Percentiles rank a stretch among this genome's conserved stretches.
Evolutionary conservation across 2,329 filamentous ascomycete genomes (phyloP).

Genomic region (Penicillium decumbens): DNA sequence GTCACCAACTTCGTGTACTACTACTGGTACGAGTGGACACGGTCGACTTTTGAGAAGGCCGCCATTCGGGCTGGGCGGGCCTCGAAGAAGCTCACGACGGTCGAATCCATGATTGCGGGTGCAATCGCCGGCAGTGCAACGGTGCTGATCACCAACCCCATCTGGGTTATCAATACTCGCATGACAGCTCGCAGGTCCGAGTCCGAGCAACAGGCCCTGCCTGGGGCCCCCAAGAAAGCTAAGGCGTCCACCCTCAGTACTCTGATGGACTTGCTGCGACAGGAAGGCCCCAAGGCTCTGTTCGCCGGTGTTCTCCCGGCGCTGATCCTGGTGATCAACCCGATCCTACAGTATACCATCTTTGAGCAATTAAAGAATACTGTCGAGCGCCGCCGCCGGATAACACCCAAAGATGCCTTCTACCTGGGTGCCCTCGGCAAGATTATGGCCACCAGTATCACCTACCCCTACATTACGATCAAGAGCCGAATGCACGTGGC

Average conservation of each 20-base stretch:
- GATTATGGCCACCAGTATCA: constrained; percentile 86
- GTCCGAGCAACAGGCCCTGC: constrained; percentile 40
- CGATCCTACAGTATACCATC: constrained; percentile 96
- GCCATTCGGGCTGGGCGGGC: constrained; percentile 68
- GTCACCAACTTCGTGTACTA: constrained; percentile 99
- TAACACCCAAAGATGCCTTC: constrained; percentile 84
- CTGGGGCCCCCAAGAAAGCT: constrained; percentile 46
- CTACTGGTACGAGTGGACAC: constrained; percentile 99
- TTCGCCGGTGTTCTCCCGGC: constrained; percentile 92
- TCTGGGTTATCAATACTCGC: constrained; percentile 98
- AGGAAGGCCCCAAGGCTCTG: constrained; percentile 78
- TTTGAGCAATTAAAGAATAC: constrained; percentile 97
- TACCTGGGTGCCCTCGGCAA: constrained; percentile 89
- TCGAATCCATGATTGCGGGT: constrained; percentile 92
- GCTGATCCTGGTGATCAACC: constrained; percentile 92
- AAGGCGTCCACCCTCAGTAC: constrained; percentile 72
- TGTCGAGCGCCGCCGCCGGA: constrained; percentile 68
- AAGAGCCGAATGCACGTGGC: constrained; percentile 98
- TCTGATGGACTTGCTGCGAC: constrained; percentile 69
- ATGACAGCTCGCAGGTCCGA: constrained; percentile 85
- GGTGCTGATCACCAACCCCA: constrained; percentile 93
- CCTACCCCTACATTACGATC: constrained; percentile 97
- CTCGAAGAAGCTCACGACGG: constrained; percentile 76
- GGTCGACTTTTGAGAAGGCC: constrained; percentile 72
- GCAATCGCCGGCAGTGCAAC: constrained; percentile 91